These are phyloP conservation scores for Curvularia verruculosa DNA, from an alignment of 2,329 filamentous ascomycete genomes.

Conservation along the genomic window DNA sequence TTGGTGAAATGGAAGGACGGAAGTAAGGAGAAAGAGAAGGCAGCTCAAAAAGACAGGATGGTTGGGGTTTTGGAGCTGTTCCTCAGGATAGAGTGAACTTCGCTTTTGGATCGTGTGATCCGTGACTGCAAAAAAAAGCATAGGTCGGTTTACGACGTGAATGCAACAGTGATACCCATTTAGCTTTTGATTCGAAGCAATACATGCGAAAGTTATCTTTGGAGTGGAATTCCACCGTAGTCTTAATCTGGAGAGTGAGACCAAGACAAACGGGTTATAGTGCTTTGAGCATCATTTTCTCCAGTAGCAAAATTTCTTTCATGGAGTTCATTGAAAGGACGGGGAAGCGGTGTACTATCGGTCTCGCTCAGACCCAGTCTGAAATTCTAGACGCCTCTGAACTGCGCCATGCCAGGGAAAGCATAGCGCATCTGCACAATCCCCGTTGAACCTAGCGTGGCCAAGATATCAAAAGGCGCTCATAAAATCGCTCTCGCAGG, in stretches of 20 bases:
- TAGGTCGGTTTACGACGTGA: too few species aligned
- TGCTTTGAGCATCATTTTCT: background rate
- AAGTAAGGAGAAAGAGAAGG: conserved; percentile 64
- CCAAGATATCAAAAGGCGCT: conserved; percentile 21
- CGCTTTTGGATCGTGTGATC: background rate
- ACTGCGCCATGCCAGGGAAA: background rate
- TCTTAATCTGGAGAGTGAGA: background rate
- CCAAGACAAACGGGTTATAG: background rate
- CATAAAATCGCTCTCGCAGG: conserved; percentile 10
- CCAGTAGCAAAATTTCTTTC: background rate
- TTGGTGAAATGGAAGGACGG: conserved; percentile 62
- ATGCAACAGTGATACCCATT: background rate
- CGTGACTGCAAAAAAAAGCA: background rate
- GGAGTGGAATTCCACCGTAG: background rate
- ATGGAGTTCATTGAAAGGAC: background rate
- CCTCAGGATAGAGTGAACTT: conserved; percentile 41
- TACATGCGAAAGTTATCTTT: background rate
- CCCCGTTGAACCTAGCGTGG: conserved; percentile 16
- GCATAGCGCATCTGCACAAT: conserved; percentile 1
- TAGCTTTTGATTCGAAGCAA: background rate
- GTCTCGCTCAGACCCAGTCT: background rate
- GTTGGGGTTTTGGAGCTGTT: conserved; percentile 74
- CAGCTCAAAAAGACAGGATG: conserved; percentile 67
- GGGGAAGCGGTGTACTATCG: background rate
- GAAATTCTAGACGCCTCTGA: conserved; percentile 7